These are phyloP conservation scores for Syncephalastrum sp. DNA, from an alignment of 371 early-diverging fungal genomes.

Conservation along the genomic window DNA sequence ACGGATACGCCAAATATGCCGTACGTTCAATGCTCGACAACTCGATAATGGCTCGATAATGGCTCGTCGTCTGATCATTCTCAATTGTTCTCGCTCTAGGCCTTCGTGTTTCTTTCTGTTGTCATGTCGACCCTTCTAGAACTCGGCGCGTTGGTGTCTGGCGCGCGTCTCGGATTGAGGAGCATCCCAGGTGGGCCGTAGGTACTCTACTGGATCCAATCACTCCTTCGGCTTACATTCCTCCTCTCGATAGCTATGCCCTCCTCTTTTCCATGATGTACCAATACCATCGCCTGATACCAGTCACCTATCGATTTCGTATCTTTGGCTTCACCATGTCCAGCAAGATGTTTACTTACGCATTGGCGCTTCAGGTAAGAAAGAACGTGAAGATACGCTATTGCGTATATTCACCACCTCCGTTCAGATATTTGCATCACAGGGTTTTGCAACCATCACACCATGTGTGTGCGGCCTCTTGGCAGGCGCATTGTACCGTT, in stretches of 20 bases:
- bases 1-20: constrained; percentile 68
- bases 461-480: constrained; percentile 59
- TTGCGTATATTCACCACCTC: too few relatives aligned
- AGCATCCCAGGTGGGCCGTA: constrained; percentile 66
- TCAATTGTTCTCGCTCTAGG: constrained; percentile 23
- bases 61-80: too few relatives aligned
- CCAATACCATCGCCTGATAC: constrained; percentile 61
- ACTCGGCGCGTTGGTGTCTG: constrained; percentile 49
- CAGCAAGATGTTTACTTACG: constrained; percentile 65
- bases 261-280: constrained; percentile 62
- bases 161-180: constrained; percentile 48
- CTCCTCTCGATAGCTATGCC: constrained; percentile 42
- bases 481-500: constrained; percentile 61
- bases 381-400: too few relatives aligned
- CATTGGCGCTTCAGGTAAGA: constrained; percentile 58
- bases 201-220: constrained; percentile 11
- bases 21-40: constrained; percentile 28
- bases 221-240: background rate
- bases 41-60: background rate
- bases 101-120: constrained; percentile 58
- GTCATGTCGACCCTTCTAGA: constrained; percentile 56
- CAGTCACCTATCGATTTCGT: constrained; percentile 60
- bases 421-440: constrained; percentile 49
- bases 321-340: constrained; percentile 65
- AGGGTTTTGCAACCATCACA: constrained; percentile 53